Evolutionary conservation across 805 yeast species (phyloP).

Genomic region (Wickerhamomyces bovis): DNA sequence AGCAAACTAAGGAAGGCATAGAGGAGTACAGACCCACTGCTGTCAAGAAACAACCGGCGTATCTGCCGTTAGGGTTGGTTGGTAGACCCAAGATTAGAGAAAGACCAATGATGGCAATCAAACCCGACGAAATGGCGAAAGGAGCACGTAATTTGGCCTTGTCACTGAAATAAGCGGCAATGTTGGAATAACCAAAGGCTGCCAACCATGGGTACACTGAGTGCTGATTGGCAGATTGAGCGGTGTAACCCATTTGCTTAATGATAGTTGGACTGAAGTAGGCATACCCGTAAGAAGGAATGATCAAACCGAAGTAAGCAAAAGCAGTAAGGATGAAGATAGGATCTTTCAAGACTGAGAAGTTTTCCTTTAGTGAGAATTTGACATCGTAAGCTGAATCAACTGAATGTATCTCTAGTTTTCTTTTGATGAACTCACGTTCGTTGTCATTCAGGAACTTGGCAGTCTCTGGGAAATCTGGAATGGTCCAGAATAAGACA

Average conservation of each 20-base stretch:
- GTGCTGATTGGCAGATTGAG: constrained; percentile 69
- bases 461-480: constrained; percentile 37
- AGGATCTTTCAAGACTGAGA: constrained; percentile 48
- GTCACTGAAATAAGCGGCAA: constrained; percentile 62
- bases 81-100: constrained; percentile 30
- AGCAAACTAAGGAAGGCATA: constrained; percentile 32
- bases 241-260: constrained; percentile 43
- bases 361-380: constrained; percentile 28
- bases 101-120: constrained; percentile 29
- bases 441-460: constrained; percentile 37
- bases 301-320: constrained; percentile 33
- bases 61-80: constrained; percentile 34
- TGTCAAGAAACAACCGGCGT: constrained; percentile 33
- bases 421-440: constrained; percentile 29
- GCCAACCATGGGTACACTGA: constrained; percentile 83
- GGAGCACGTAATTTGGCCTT: constrained; percentile 39
- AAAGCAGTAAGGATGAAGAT: constrained; percentile 37
- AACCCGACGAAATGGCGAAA: constrained; percentile 29
- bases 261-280: constrained; percentile 41
- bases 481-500: constrained; percentile 31
- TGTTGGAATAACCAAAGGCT: constrained; percentile 63
- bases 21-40: constrained; percentile 33
- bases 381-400: constrained; percentile 31
- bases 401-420: constrained; percentile 32
- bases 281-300: constrained; percentile 35